A percentile compares a stretch with the other conserved stretches of the same genome.
Conservation (phyloP, 164 flowering plant genomes). For the Stephania cephalantha region DNA sequence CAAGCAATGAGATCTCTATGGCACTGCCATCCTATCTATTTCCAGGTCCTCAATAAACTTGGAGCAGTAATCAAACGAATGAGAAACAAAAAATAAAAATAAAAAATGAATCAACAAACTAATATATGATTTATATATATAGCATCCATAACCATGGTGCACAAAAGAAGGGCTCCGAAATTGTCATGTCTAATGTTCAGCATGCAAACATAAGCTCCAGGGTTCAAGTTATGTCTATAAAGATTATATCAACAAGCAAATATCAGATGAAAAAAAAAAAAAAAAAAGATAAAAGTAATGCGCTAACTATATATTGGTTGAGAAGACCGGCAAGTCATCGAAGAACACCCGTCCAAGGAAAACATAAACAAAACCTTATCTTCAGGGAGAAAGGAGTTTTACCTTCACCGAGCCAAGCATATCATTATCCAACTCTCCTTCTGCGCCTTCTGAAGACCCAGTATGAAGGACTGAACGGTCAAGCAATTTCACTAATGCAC, state of each 20-base stretch:
- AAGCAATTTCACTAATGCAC: slow-evolving; percentile 70
- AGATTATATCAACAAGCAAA: not conserved
- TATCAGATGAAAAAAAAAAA: not conserved
- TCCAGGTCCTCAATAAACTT: not conserved
- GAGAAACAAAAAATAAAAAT: not conserved
- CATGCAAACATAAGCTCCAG: not conserved
- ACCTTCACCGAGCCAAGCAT: slow-evolving; percentile 99
- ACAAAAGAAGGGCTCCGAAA: not conserved
- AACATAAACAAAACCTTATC: not conserved
- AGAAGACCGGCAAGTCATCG: not conserved
- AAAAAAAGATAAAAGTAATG: not conserved
- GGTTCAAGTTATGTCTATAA: not conserved
- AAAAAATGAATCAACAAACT: not conserved
- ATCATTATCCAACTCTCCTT: slow-evolving; percentile 79
- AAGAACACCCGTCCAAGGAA: not conserved
- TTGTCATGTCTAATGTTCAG: not conserved
- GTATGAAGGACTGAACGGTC: slow-evolving; percentile 78
- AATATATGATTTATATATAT: not conserved
- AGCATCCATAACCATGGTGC: not conserved
- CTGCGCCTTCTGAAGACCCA: slow-evolving; percentile 49
- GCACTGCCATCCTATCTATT: not conserved
- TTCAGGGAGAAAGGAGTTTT: not conserved
- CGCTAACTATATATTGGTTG: not conserved
- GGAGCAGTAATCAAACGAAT: not conserved
- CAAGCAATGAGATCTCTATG: not conserved